Percentiles rank a stretch among this genome's conserved stretches.
phyloP scores from a whole-genome alignment of 2,329 filamentous ascomycete species.

The Myriangium duriaei region DNA sequence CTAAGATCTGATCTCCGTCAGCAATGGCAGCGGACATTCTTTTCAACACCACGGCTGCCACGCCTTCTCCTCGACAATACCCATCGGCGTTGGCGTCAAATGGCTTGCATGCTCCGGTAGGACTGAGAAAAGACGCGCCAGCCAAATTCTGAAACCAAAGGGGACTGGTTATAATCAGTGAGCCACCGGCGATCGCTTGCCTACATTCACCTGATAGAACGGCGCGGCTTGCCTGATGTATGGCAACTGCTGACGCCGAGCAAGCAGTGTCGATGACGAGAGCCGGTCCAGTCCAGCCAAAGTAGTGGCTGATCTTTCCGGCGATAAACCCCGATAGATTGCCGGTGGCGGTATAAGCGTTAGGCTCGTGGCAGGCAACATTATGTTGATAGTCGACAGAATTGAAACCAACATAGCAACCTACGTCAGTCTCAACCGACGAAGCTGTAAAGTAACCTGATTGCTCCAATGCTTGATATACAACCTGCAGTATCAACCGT shows the following conservation, averaged over 20 bases:
- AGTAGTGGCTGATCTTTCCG: slow-evolving; percentile 27
- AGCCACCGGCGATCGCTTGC: slow-evolving; percentile 14
- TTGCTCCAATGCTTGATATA: slow-evolving; percentile 23
- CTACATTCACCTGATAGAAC: slow-evolving; percentile 19
- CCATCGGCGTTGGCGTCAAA: slow-evolving; percentile 32
- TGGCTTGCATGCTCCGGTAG: slow-evolving; percentile 15
- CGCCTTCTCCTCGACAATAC: slow-evolving; percentile 41
- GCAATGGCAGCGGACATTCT: slow-evolving; percentile 34
- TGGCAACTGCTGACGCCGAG: slow-evolving; percentile 28
- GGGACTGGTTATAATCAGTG: slow-evolving; percentile 17
- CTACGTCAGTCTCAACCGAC: slow-evolving; percentile 3
- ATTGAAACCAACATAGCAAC: slow-evolving; percentile 2
- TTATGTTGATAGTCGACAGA: slow-evolving; percentile 10
- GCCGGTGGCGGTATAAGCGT: slow-evolving; percentile 16
- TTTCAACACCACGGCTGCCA: slow-evolving; percentile 41
- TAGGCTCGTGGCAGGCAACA: slow-evolving; percentile 1
- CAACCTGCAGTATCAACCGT: slow-evolving; percentile 18
- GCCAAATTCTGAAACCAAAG: slow-evolving; percentile 19
- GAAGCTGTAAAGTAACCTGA: not conserved
- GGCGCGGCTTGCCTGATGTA: slow-evolving; percentile 22
- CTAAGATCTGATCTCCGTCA: slow-evolving; percentile 34
- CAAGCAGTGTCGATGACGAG: slow-evolving; percentile 37
- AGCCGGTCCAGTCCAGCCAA: slow-evolving; percentile 27
- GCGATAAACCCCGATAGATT: slow-evolving; percentile 27
- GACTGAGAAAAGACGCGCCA: slow-evolving; percentile 23